Evolutionary conservation across 148 eudicot species (phyloP), one percentile per base, ranked within the genome.

Genomic region (Oxyria digyna): DNA sequence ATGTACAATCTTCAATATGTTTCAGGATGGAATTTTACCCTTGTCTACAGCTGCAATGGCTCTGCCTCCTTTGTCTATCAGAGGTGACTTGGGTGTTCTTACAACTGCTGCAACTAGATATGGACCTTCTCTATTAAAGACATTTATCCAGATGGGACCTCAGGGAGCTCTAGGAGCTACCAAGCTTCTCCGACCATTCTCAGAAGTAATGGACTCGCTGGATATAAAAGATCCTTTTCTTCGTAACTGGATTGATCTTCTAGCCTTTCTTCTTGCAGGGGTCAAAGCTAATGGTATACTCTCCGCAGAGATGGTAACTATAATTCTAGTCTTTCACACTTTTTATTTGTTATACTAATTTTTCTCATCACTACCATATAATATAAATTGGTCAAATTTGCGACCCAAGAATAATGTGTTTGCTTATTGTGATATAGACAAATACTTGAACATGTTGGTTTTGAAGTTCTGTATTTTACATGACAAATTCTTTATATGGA

Each of bases 291-390:
- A 90, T 72, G 97, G 98, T 78, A 73, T 94, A 76, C 96, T 94
- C 45, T 90, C 98, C 72, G 98, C 98, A 71, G 98, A 90, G 89
- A 88, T 94, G 98, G 98, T 90, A 88, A 89, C 69, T 80, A 72
- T 71, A 69, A 62, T 63, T 18, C 24, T 26, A 37, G 59, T 70
- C 42, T n/a, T 43, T 29, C 0, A 12, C 0, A 31, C 10, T 68
- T 66, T 3, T 10, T 37, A 18, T 41, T 4, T 66, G 43, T 12
- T 13, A 20, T 66, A 31, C 65, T 59, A 59, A 59, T 59, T 31
- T 14, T 57, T 59, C 15, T 23, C 29, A 23, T 8, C 62, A 9
- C 62, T 24, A 4, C 57, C 27, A 52, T 52, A 23, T 24, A 24
- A 31, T 29, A 20, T 24, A 3, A 21, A 24, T 52, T 52, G 9